These are phyloP conservation scores for Conringia planisiliqua DNA, from an alignment of 345 rosid species.

Conservation along the genomic window DNA sequence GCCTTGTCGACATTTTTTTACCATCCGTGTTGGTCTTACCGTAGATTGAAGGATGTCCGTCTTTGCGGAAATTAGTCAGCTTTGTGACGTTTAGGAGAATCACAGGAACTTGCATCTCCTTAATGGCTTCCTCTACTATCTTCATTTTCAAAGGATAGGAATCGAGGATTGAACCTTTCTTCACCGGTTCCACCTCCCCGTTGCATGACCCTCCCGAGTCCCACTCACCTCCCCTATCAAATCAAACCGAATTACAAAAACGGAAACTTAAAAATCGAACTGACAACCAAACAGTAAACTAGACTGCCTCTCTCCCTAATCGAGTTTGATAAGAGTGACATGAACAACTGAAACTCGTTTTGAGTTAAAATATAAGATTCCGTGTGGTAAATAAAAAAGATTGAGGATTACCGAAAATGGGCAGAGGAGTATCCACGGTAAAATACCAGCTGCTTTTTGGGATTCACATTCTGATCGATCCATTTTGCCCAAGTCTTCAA, in stretches of 20 bases:
- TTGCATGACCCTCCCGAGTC: slow-evolving; percentile 90
- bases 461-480: slow-evolving; percentile 59
- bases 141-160: slow-evolving; percentile 83
- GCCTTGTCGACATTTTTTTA: slow-evolving; percentile 39
- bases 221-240: slow-evolving; percentile 92
- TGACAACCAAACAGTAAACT: not conserved
- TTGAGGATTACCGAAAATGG: slow-evolving; percentile 65
- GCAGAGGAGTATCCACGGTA: slow-evolving; percentile 97
- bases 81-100: slow-evolving; percentile 71
- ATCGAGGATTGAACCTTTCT: slow-evolving; percentile 54
- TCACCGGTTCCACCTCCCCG: slow-evolving; percentile 69
- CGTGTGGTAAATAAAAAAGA: not conserved
- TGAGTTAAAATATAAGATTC: not conserved
- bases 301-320: not conserved
- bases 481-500: slow-evolving; percentile 86
- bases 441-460: slow-evolving; percentile 60
- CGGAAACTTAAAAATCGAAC: not conserved
- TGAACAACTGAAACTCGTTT: not conserved
- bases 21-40: slow-evolving; percentile 51
- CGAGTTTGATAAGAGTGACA: slow-evolving; percentile 16
- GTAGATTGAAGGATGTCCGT: slow-evolving; percentile 81
- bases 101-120: slow-evolving; percentile 54
- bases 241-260: not conserved
- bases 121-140: slow-evolving; percentile 75
- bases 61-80: slow-evolving; percentile 87